Evolutionary conservation across 31 red algal species (phyloP), one percentile per base, ranked within the genome.

Genomic region (Porphyra umbilicalis): DNA sequence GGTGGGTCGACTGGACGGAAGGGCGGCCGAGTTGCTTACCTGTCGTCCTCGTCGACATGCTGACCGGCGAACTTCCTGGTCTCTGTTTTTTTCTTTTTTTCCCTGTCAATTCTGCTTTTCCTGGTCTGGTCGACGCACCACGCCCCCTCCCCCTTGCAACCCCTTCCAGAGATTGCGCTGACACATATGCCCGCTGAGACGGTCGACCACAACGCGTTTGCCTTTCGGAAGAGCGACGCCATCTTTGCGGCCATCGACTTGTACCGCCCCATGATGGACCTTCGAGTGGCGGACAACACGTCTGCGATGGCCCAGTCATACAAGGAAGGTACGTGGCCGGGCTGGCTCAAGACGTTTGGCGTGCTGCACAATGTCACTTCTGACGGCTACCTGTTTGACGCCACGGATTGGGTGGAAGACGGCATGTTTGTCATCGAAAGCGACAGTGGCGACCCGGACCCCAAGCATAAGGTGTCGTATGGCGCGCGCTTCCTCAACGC

Each of bases 291-390:
- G 32, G 20, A 29, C 32, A 75, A 87, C 25, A 32, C 34, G 0
- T 87, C 85, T 13, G 79, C 44, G 30, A 32, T 87, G 77, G 80
- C 44, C n/a, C 18, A 10, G 78, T 34, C 85, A 13, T 87, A 82
- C 30, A 35, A 80, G 13, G 38, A 38, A 10, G 85, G 85, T 14
- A 81, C 78, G 10, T 80, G 68, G 78, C 39, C 77, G 35, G 85
- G 85, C 13, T 80, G 77, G 85, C 13, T 35, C 79, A 33, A 29
- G n/a, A 87, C n/a, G 32, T 82, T 82, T 82, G 80, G 80, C 30
- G 16, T 39, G 35, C 33, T 34, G 0, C 42, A 82, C 35, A 34
- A 33, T 30, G 32, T 15, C 10, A 35, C 34, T 15, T 78, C 35
- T 1, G 39, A 46, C 18, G 39, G 42, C 32, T 82, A 82, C 80